A percentile compares a stretch with the other conserved stretches of the same genome.
These are phyloP conservation scores for Saccharum officinarum DNA, from an alignment of 176 grass and related monocot genomes.

Conservation along the genomic window DNA sequence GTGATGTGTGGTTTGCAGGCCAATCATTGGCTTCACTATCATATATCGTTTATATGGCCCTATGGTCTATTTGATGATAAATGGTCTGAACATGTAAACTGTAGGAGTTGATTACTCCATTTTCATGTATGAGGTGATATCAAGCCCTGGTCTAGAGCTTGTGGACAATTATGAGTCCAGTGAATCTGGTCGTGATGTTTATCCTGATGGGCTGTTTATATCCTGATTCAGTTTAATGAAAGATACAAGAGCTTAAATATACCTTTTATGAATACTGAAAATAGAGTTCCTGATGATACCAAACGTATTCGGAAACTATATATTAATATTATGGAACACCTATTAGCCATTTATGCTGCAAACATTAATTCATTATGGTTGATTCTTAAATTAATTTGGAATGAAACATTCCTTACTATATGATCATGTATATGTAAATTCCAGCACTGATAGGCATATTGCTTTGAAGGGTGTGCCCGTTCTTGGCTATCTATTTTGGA, in stretches of 20 bases:
- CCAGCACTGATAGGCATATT: conserved; percentile 13
- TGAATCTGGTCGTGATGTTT: conserved; percentile 86
- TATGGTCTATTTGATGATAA: conserved; percentile 76
- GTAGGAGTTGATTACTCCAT: not conserved
- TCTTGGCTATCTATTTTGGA: conserved; percentile 95
- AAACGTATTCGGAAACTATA: conserved; percentile 57
- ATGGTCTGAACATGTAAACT: conserved; percentile 9
- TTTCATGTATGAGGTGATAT: conserved; percentile 83
- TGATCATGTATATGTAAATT: conserved; percentile 2
- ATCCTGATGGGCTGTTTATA: conserved; percentile 71
- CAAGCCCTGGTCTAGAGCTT: conserved; percentile 73
- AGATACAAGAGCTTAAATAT: conserved; percentile 76
- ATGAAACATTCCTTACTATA: conserved; percentile 7
- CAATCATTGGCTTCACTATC: too few species aligned
- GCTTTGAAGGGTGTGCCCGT: conserved; percentile 64
- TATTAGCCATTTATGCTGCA: conserved; percentile 73
- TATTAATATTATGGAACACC: conserved; percentile 77
- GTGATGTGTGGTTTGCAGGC: too few species aligned
- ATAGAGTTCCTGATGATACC: conserved; percentile 27
- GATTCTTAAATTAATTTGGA: not conserved
- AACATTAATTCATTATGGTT: conserved; percentile 49
- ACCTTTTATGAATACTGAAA: conserved; percentile 88
- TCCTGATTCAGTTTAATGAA: conserved; percentile 79
- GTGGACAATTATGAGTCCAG: conserved; percentile 74
- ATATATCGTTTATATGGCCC: conserved; percentile 34